Conservation (phyloP, 768 basidiomycete species). For the Nidularia pulvinata region DNA sequence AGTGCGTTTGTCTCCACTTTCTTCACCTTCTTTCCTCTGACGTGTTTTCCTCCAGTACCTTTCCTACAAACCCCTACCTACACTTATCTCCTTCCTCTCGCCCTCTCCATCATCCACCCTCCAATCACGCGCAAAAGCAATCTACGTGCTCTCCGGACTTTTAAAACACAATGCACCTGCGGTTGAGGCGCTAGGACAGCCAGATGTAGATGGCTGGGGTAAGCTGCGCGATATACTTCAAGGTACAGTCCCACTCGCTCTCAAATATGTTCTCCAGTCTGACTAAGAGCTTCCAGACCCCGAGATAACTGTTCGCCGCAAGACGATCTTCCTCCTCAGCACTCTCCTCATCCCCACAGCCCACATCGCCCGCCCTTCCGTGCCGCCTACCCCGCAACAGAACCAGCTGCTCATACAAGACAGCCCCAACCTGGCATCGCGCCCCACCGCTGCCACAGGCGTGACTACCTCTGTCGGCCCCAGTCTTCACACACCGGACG, state of each 20-base stretch:
- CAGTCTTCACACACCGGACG: conserved; percentile 13
- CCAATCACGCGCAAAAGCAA: conserved; percentile 71
- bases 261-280: neutral
- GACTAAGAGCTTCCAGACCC: conserved; percentile 51
- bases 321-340: conserved; percentile 76
- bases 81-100: conserved; percentile 60
- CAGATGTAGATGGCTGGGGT: conserved; percentile 61
- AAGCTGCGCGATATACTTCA: conserved; percentile 57
- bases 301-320: conserved; percentile 75
- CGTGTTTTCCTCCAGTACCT: conserved; percentile 46
- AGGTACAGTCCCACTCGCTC: conserved; percentile 34
- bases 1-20: conserved; percentile 36
- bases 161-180: conserved; percentile 79
- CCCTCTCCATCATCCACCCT: conserved; percentile 47
- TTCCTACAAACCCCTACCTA: conserved; percentile 61
- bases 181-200: conserved; percentile 46
- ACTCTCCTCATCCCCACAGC: conserved; percentile 58
- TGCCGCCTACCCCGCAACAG: conserved; percentile 9
- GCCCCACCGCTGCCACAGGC: conserved; percentile 4
- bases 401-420: neutral
- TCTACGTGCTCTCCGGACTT: conserved; percentile 79
- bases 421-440: conserved; percentile 3
- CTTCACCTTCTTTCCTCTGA: neutral
- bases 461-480: conserved; percentile 4
- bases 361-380: conserved; percentile 8